Conservation (phyloP, 495 filamentous ascomycete genomes). For the Neohortaea acidophila region DNA sequence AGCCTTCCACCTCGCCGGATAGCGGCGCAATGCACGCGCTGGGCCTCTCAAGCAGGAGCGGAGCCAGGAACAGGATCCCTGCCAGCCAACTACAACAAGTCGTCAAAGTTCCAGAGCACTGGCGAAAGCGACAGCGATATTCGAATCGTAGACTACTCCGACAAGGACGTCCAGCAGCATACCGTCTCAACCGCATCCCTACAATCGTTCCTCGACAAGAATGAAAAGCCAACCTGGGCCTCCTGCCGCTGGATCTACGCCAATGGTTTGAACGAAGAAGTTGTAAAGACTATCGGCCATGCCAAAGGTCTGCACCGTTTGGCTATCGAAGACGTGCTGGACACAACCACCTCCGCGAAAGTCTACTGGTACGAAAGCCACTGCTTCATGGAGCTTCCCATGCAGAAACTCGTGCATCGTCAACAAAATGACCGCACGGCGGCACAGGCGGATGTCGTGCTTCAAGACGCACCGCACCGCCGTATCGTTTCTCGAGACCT, state of each 20-base stretch:
- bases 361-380: slow-evolving; percentile 89
- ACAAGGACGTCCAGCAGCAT: not conserved
- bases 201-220: slow-evolving; percentile 7
- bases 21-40: too few species aligned
- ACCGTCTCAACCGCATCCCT: not conserved
- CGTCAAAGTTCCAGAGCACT: too few species aligned
- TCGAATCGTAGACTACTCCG: slow-evolving; percentile 6
- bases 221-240: slow-evolving; percentile 41
- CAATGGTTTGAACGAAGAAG: slow-evolving; percentile 83
- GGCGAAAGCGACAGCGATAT: slow-evolving; percentile 1
- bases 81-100: too few species aligned
- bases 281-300: slow-evolving; percentile 62
- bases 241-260: slow-evolving; percentile 88
- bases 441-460: not conserved
- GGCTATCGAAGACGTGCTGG: slow-evolving; percentile 78
- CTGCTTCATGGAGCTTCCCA: slow-evolving; percentile 39
- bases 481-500: not conserved
- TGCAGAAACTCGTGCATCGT: slow-evolving; percentile 25
- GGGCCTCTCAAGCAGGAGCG: too few species aligned
- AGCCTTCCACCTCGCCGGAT: too few species aligned
- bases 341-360: slow-evolving; percentile 68
- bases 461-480: not conserved
- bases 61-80: too few species aligned
- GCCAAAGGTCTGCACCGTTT: slow-evolving; percentile 65
- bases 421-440: not conserved